Evolutionary conservation across 176 grass and related monocot genomes (phyloP).

Genomic region (Cocos nucifera): DNA sequence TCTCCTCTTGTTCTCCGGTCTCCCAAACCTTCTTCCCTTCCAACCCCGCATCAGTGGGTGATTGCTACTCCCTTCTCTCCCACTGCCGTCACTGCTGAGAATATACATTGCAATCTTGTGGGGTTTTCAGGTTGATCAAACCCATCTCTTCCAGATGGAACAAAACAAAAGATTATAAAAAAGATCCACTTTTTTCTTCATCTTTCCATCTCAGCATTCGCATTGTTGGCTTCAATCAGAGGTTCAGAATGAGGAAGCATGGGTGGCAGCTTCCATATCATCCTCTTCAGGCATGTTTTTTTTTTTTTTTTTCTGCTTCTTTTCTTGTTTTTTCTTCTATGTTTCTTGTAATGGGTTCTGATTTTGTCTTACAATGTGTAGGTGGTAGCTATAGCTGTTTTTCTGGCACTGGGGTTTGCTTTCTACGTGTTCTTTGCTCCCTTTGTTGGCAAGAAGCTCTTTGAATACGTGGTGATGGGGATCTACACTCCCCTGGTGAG

Average conservation of each 20-base stretch:
- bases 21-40: not conserved
- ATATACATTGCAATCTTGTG: too few species aligned
- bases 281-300: slow-evolving; percentile 60
- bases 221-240: not conserved
- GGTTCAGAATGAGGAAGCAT: slow-evolving; percentile 78
- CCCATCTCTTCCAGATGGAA: not conserved
- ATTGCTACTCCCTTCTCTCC: not conserved
- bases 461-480: slow-evolving; percentile 54
- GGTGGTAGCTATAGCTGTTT: slow-evolving; percentile 95
- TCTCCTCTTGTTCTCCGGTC: not conserved
- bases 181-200: not conserved
- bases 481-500: slow-evolving; percentile 91
- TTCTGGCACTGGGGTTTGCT: slow-evolving; percentile 81
- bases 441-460: slow-evolving; percentile 55
- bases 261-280: slow-evolving; percentile 98
- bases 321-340: slow-evolving; percentile 2
- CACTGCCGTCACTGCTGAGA: too few species aligned
- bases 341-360: not conserved
- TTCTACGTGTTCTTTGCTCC: slow-evolving; percentile 98
- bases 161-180: not conserved
- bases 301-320: not conserved
- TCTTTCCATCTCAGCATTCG: slow-evolving; percentile 1
- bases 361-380: slow-evolving; percentile 21
- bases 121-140: too few species aligned
- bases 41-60: not conserved